These are phyloP conservation scores for Nicotiana knightiana DNA, from an alignment of 257 asterid species.

Conservation along the genomic window DNA sequence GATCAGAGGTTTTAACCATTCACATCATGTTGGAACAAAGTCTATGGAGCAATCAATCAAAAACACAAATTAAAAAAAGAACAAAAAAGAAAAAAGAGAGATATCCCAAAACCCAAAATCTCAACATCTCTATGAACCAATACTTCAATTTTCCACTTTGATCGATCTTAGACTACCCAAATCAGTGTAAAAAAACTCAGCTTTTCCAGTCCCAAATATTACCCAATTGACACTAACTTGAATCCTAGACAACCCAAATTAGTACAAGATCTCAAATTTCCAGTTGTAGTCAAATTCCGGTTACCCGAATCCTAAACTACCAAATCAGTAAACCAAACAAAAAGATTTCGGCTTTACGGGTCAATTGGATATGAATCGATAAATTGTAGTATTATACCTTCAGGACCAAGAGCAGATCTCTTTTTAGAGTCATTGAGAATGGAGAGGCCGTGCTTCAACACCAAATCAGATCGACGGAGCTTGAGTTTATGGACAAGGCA, in stretches of 20 bases:
- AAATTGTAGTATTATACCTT: constrained; percentile 37
- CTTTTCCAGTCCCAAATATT: not conserved
- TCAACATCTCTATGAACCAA: constrained; percentile 14
- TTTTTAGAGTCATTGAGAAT: constrained; percentile 66
- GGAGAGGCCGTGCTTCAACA: constrained; percentile 56
- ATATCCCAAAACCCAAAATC: constrained; percentile 21
- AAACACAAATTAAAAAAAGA: not conserved
- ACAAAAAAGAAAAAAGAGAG: too few species aligned
- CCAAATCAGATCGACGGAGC: constrained; percentile 87
- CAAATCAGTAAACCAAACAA: not conserved
- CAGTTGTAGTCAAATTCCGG: not conserved
- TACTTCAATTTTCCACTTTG: not conserved
- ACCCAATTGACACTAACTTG: not conserved
- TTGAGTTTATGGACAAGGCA: constrained; percentile 84
- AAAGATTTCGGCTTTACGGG: not conserved
- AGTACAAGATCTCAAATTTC: not conserved
- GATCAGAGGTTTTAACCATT: constrained; percentile 11
- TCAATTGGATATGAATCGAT: not conserved
- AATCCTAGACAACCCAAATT: not conserved
- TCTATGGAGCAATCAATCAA: not conserved
- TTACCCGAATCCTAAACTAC: not conserved
- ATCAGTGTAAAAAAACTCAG: not conserved
- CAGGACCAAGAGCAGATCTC: constrained; percentile 90
- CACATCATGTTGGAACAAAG: not conserved
- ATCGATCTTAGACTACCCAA: not conserved